Percentiles rank a stretch among this genome's conserved stretches.
Conservation (phyloP, 768 basidiomycete genomes). For the Phanerochaete carnosa region DNA sequence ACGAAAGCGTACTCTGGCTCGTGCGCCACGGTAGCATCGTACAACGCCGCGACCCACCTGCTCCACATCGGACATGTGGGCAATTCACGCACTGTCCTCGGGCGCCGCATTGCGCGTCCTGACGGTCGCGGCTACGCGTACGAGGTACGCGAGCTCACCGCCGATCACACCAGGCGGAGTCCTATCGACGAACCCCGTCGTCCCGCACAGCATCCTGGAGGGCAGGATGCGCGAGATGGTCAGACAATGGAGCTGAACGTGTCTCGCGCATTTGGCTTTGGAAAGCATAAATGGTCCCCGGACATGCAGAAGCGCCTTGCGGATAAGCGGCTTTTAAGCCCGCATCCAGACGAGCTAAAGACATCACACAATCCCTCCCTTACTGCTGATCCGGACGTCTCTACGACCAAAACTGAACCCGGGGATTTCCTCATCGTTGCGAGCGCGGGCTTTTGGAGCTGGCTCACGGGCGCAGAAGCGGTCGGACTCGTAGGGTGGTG, state of each 20-base stretch:
- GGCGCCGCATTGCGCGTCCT: conserved; percentile 29
- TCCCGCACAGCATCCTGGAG: conserved; percentile 27
- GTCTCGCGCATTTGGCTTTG: conserved; percentile 43
- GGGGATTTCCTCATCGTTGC: conserved; percentile 54
- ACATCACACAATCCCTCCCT: conserved; percentile 52
- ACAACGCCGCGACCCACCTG: conserved; percentile 34
- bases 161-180: conserved; percentile 37
- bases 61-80: conserved; percentile 44
- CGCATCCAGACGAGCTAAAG: conserved; percentile 26
- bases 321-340: conserved; percentile 33
- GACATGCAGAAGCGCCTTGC: conserved; percentile 37
- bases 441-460: conserved; percentile 50
- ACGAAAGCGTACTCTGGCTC: conserved; percentile 36
- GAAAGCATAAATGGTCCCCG: conserved; percentile 38
- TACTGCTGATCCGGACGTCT: conserved; percentile 49
- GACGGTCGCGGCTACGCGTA: conserved; percentile 29
- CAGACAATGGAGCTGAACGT: conserved; percentile 37
- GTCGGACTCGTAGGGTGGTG: conserved; percentile 51
- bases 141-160: conserved; percentile 36
- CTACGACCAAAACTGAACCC: conserved; percentile 33
- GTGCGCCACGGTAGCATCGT: conserved; percentile 44
- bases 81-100: conserved; percentile 47
- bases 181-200: conserved; percentile 31
- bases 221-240: conserved; percentile 28
- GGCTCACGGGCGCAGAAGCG: conserved; percentile 49